Evolutionary conservation across 805 yeast species (phyloP).

Genomic region (Saccharomycopsis guyanensis): DNA sequence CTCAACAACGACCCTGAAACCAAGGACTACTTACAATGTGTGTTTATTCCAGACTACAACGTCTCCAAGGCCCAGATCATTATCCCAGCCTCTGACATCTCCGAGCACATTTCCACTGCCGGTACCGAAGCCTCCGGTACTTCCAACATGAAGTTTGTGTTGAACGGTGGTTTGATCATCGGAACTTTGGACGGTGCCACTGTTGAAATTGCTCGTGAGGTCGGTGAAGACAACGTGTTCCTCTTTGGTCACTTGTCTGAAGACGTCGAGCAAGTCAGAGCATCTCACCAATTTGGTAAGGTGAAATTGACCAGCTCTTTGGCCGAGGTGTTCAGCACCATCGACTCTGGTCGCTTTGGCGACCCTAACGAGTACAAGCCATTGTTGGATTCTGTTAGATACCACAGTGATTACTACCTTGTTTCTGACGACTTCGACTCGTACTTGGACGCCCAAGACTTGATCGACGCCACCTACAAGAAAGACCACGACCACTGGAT

Average conservation of each 20-base stretch:
- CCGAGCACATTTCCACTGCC: constrained; percentile 93
- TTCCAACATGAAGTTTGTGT: constrained; percentile 89
- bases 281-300: constrained; percentile 52
- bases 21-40: constrained; percentile 73
- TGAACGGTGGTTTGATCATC: constrained; percentile 88
- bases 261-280: constrained; percentile 79
- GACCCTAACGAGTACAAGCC: constrained; percentile 56
- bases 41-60: constrained; percentile 85
- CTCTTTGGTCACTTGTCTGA: constrained; percentile 87
- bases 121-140: constrained; percentile 98
- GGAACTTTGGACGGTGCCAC: constrained; percentile 98
- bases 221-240: constrained; percentile 89
- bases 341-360: constrained; percentile 69
- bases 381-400: constrained; percentile 58
- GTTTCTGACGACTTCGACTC: constrained; percentile 87
- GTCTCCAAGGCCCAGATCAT: constrained; percentile 91
- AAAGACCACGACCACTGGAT: constrained; percentile 65
- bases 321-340: constrained; percentile 51
- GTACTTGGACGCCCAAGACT: constrained; percentile 71
- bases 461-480: constrained; percentile 64
- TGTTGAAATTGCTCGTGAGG: constrained; percentile 88
- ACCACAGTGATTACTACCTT: constrained; percentile 78
- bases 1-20: constrained; percentile 72
- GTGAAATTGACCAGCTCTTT: constrained; percentile 54
- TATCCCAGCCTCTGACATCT: constrained; percentile 81